Evolutionary conservation across 306 rosid genomes (phyloP), one percentile per base, ranked within the genome.

Genomic region (Cucurbita pepo): DNA sequence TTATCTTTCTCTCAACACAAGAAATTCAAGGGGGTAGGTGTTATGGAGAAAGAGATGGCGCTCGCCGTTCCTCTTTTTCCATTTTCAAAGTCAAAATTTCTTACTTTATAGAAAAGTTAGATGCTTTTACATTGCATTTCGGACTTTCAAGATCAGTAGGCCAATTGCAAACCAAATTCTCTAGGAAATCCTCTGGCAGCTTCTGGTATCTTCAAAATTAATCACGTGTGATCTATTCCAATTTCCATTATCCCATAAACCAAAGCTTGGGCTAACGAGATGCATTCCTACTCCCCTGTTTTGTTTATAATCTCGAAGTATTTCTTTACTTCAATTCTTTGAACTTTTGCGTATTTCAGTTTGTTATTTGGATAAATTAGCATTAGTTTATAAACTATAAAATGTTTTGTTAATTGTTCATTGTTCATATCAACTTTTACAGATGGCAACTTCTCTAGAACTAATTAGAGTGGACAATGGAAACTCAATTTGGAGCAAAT

Each of bases 61-160:
- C 56, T 67, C 56, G 73, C 73, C 73, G 25, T 8, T 47, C 13
- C 56, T 65, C 56, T 45, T 67, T 66, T 4, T 3, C 41, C 41
- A 22, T 67, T 67, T 67, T 43, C 54, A 45, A 22, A 67, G 73
- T 67, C 73, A 67, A 67, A 67, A 67, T 67, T 21, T 47, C 41
- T 45, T 67, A 67, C 73, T 65, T 65, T 44, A 11, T 21, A 7
- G 21, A 13, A 47, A 67, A 48, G 41, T 12, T 8, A 0, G 53
- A 10, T n/a, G 6, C 10, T 9, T 65, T 65, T 43, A 53, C 5
- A 19, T 43, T 65, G 72, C 12, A 65, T 65, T 44, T 67, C 40
- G 15, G 56, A 67, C 56, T 67, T 47, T 15, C 47, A 67, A 47
- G 72, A 67, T 67, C 56, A 21, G 41, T 67, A 44, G 71, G 72